These are phyloP conservation scores for Colletotrichum abscissum DNA, from an alignment of 2,329 filamentous ascomycete species.

Conservation along the genomic window DNA sequence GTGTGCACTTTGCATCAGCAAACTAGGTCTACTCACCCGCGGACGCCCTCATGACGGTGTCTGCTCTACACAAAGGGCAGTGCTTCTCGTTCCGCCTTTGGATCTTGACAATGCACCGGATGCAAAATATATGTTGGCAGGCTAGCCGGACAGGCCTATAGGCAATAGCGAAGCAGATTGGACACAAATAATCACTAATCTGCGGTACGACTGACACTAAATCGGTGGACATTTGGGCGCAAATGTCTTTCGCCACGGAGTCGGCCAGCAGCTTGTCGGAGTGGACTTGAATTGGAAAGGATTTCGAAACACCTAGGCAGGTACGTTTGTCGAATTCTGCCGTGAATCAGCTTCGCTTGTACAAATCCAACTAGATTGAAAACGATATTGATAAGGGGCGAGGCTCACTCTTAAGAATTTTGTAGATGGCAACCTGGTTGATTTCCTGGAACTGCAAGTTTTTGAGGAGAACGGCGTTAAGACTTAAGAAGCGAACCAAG, in stretches of 20 bases:
- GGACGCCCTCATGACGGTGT: conserved; percentile 78
- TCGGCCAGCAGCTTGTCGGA: conserved; percentile 72
- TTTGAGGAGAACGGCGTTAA: conserved; percentile 82
- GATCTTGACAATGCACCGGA: conserved; percentile 83
- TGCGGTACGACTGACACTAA: conserved; percentile 81
- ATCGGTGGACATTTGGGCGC: conserved; percentile 77
- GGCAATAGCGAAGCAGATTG: conserved; percentile 82
- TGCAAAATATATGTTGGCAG: conserved; percentile 85
- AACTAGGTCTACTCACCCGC: conserved; percentile 58
- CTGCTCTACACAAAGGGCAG: conserved; percentile 81
- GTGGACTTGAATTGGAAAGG: conserved; percentile 69
- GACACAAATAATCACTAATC: conserved; percentile 86
- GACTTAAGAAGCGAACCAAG: conserved; percentile 74
- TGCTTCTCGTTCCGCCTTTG: conserved; percentile 75
- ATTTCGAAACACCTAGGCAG: conserved; percentile 73
- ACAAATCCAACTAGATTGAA: background rate
- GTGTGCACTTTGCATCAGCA: background rate
- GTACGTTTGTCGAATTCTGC: conserved; percentile 89
- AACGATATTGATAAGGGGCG: background rate
- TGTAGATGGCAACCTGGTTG: conserved; percentile 80
- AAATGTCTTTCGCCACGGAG: conserved; percentile 79
- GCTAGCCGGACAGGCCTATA: conserved; percentile 83
- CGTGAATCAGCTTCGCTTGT: conserved; percentile 16
- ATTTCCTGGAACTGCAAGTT: conserved; percentile 87
- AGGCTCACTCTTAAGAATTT: conserved; percentile 83